Evolutionary conservation across 2,329 filamentous ascomycete genomes (phyloP).

Genomic region (Xenoacremonium recifei): DNA sequence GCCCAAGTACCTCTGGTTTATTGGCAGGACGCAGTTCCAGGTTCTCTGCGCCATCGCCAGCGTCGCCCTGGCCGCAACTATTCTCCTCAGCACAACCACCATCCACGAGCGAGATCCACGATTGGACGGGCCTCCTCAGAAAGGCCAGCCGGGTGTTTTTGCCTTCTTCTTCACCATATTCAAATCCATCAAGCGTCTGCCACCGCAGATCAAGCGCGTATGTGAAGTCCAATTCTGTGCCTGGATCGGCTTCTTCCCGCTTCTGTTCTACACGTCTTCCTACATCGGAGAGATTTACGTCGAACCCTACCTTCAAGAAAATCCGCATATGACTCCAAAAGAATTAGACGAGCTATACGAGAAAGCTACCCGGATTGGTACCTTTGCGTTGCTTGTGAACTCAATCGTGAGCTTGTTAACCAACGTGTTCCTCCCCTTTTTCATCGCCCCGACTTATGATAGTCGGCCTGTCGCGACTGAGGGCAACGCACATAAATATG

Average conservation of each 20-base stretch:
- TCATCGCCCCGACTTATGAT: constrained; percentile 80
- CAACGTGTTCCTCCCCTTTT: constrained; percentile 81
- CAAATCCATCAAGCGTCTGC: constrained; percentile 73
- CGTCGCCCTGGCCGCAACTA: constrained; percentile 66
- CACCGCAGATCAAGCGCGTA: constrained; percentile 77
- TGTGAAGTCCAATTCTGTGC: constrained; percentile 82
- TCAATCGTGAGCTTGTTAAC: constrained; percentile 79
- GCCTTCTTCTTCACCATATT: constrained; percentile 79
- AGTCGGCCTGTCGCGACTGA: constrained; percentile 33
- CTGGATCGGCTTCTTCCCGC: constrained; percentile 95
- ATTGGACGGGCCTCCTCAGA: constrained; percentile 61
- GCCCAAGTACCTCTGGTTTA: constrained; percentile 70
- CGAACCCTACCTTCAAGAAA: constrained; percentile 72
- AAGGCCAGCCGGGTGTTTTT: constrained; percentile 63
- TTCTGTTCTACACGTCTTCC: constrained; percentile 92
- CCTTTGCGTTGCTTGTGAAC: constrained; percentile 85
- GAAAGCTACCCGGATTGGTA: constrained; percentile 80
- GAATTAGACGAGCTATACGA: constrained; percentile 83
- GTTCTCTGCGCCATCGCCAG: constrained; percentile 85
- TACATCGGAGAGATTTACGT: constrained; percentile 93
- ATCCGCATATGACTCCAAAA: constrained; percentile 73
- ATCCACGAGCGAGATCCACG: constrained; percentile 81
- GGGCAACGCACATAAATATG: constrained; percentile 22
- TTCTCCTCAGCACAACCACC: constrained; percentile 65
- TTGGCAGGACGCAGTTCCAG: constrained; percentile 90